Evolutionary conservation across 176 grass and related monocot species (phyloP).

Genomic region (Calamus simplicifolius): DNA sequence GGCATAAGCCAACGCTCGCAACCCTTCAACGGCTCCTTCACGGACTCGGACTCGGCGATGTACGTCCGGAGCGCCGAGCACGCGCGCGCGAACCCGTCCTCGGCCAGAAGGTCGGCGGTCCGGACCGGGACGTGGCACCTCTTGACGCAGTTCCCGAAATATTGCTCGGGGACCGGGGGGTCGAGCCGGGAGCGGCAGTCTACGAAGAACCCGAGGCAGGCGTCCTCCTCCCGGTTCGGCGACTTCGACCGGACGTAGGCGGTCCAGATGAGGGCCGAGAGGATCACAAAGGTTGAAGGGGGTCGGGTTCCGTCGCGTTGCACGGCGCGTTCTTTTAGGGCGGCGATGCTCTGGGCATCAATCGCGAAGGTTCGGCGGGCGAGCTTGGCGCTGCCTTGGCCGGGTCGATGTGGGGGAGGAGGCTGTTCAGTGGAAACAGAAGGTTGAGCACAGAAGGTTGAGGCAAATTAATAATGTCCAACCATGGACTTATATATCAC

Average conservation of each 20-base stretch:
- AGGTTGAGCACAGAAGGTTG: too few relatives aligned
- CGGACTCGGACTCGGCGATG: conserved; percentile 1
- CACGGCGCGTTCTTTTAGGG: conserved; percentile 17
- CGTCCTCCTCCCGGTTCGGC: background rate
- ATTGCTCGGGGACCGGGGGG: conserved; percentile 16
- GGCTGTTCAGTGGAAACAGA: too few relatives aligned
- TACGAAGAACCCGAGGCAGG: conserved; percentile 16
- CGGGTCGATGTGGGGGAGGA: too few relatives aligned
- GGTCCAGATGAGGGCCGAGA: conserved; percentile 26
- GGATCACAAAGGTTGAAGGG: conserved; percentile 1
- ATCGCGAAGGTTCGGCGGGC: conserved; percentile 14
- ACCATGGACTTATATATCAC: too few relatives aligned
- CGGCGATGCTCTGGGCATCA: conserved; percentile 4
- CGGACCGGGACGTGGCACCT: background rate
- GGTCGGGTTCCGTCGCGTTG: background rate
- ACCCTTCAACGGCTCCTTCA: conserved; percentile 6
- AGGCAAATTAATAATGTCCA: too few relatives aligned
- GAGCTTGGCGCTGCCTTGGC: too few relatives aligned
- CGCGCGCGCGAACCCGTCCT: conserved; percentile 1
- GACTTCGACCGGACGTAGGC: conserved; percentile 18
- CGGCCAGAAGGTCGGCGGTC: background rate
- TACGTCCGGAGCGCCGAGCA: conserved; percentile 2
- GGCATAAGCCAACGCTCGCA: background rate
- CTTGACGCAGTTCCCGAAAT: conserved; percentile 40
- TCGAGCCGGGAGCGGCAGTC: conserved; percentile 26